Evolutionary conservation across 192 early-diverging fungal genomes (phyloP), one percentile per base, ranked within the genome.

Genomic region (Podila epigama): DNA sequence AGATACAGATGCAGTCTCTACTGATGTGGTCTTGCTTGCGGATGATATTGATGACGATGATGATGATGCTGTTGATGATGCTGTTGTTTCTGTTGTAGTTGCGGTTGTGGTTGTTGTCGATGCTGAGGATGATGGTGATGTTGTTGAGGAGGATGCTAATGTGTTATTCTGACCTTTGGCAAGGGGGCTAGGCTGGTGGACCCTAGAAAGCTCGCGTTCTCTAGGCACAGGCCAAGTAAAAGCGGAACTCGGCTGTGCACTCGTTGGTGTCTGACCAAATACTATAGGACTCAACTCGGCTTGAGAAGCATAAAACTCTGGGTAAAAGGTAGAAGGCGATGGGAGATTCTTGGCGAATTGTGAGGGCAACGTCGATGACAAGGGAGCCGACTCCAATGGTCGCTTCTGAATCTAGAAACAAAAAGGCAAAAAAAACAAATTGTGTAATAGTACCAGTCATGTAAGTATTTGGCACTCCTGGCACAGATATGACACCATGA

Each of bases 271-370:
- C 28, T 88, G 81, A 22, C 87, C 87, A 70, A 92, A 92, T 31
- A 90, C 90, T 54, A 94, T 81, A 4, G 92, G 92, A 63, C 91
- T 92, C 25, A 86, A 86, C 58, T 89, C 79, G 57, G 92, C 89
- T 57, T 80, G 86, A 15, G 86, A 85, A 66, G 92, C 89, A 75
- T 91, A 92, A 35, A 94, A 89, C 32, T 90, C 86, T 1, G 91
- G 88, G 68, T 92, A 92, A 69, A 92, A 92, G 4, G 89, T 86
- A 11, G 89, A 90, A 7, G 92, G 92, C 28, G 90, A 91, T 8
- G 92, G 92, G 53, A 93, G 75, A 59, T 88, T 92, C 66, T 91
- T 86, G 13, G 84, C 84, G 58, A 89, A 89, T 57, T 88, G 85
- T 22, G 85, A 87, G 3, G 90, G 85, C 42, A 92, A 81, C 18